Evolutionary conservation across 2,329 filamentous ascomycete genomes (phyloP).

Genomic region (Trichoderma sp.): DNA sequence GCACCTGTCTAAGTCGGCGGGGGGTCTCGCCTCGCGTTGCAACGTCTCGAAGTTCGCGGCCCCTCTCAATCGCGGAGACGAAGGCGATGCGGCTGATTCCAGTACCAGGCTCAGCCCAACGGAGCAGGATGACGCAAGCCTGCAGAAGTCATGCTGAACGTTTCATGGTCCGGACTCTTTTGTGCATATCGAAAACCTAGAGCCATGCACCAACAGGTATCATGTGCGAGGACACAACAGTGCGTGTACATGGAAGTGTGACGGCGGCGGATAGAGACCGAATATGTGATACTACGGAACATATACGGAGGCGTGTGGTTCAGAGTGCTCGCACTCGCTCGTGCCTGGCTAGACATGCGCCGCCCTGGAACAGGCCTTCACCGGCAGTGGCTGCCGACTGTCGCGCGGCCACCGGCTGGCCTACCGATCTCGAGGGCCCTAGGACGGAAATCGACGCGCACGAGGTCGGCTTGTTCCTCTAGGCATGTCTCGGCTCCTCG

Average conservation of each 20-base stretch:
- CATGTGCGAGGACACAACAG: neutral
- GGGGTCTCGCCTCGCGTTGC: neutral
- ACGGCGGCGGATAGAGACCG: neutral
- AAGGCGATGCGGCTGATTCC: slow-evolving; percentile 2
- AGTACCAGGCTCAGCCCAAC: neutral
- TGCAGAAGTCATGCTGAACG: slow-evolving; percentile 17
- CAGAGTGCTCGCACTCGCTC: neutral
- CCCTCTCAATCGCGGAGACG: slow-evolving; percentile 16
- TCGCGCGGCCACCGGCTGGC: slow-evolving; percentile 16
- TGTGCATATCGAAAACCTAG: neutral
- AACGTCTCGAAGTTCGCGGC: slow-evolving; percentile 4
- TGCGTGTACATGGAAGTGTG: neutral
- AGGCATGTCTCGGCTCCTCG: slow-evolving; percentile 16
- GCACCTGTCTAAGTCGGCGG: neutral
- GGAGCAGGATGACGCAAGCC: slow-evolving; percentile 19
- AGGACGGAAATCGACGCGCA: slow-evolving; percentile 6
- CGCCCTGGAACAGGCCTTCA: neutral
- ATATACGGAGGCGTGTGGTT: neutral
- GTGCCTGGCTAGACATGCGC: neutral
- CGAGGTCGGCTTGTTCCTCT: slow-evolving; percentile 5
- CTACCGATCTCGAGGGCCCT: slow-evolving; percentile 21
- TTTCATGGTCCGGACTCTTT: neutral
- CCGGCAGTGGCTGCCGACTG: slow-evolving; percentile 23
- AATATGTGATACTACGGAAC: neutral
- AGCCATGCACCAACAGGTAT: neutral